These are phyloP conservation scores for Magnusiomyces ingens DNA, from an alignment of 1,139 yeast genomes.

Conservation along the genomic window DNA sequence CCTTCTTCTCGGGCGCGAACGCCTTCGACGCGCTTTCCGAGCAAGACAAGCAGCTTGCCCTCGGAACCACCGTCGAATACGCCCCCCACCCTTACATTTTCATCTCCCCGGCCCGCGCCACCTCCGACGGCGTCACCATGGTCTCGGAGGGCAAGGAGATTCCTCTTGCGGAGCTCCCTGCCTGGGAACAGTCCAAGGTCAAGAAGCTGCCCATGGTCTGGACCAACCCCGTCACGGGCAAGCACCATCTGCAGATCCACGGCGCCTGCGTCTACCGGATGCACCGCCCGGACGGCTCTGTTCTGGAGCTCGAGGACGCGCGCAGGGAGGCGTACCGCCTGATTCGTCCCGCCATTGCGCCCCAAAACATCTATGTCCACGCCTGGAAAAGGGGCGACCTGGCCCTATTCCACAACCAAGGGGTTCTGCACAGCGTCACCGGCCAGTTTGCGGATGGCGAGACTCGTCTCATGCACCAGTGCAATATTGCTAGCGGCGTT, in stretches of 20 bases:
- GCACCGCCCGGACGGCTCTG: conserved; percentile 51
- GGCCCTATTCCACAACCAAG: conserved; percentile 78
- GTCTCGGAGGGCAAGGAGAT: conserved; percentile 70
- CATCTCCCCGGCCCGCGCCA: conserved; percentile 73
- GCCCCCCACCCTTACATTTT: conserved; percentile 90
- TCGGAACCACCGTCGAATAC: conserved; percentile 70
- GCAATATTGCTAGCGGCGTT: conserved; percentile 75
- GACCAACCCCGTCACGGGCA: conserved; percentile 84
- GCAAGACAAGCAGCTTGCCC: conserved; percentile 66
- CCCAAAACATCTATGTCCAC: conserved; percentile 68
- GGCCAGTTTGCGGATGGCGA: conserved; percentile 78
- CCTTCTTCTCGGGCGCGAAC: conserved; percentile 72
- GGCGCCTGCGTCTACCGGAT: conserved; percentile 75
- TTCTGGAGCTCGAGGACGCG: conserved; percentile 59
- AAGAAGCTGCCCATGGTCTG: conserved; percentile 79
- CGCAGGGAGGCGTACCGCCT: conserved; percentile 60
- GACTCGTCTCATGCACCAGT: conserved; percentile 83
- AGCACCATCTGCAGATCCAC: conserved; percentile 77
- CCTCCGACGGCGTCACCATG: conserved; percentile 80
- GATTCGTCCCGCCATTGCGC: conserved; percentile 79
- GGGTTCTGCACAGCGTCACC: conserved; percentile 85
- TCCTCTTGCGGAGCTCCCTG: conserved; percentile 60
- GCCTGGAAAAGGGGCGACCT: conserved; percentile 78
- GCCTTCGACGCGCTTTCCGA: conserved; percentile 62
- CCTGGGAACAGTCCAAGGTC: conserved; percentile 71